Base-by-base conservation (phyloP, 2,329 filamentous ascomycete species). In the Bipolaris oryzae region DNA sequence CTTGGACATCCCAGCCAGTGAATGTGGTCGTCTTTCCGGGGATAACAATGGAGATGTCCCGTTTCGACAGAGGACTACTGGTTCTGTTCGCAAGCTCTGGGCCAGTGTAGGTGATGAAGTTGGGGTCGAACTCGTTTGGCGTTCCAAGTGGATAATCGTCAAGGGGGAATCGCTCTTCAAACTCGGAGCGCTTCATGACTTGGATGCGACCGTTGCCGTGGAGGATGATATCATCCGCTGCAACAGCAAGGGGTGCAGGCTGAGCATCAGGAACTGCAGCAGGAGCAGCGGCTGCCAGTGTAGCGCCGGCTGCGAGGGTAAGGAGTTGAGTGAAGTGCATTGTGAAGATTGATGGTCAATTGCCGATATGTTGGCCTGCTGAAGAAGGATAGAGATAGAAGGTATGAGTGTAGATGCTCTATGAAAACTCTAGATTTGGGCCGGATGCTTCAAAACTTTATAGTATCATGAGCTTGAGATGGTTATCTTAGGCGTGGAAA, bases 1-100 rank as follows among this genome's bases (percentile, higher is more conserved):
- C 76, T 44, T 63, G 64, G 1, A 76, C 64, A 53, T 79, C 77
- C 77, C 77, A 78, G 62, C 76, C 76, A 20, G 75, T 63, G 62
- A 78, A 79, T 33, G 62, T 64, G 3, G 46, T 38, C 18, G 58
- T 49, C 37, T 65, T 60, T 44, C 65, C 66, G 7, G 70, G 48
- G 23, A 72, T 62, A 55, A 73, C 37, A 41, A 52, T 62, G 25
- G 45, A 42, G 10, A 39, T 34, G 7, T 34, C 58, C 31, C 70
- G 67, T 57, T 71, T 71, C 9, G 53, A n/a, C 20, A 62, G 31
- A 5, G 20, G 47, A 9, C 7, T 10, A 20, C 42, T 7, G 20
- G 54, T 20, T 28, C n/a, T n/a, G n/a, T 16, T 31, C 7, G 38
- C 16, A 6, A 10, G 11, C 55, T 62, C 33, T 50, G 62, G 55